Evolutionary conservation across 192 early-diverging fungal genomes (phyloP).

Genomic region (Podila epigama): DNA sequence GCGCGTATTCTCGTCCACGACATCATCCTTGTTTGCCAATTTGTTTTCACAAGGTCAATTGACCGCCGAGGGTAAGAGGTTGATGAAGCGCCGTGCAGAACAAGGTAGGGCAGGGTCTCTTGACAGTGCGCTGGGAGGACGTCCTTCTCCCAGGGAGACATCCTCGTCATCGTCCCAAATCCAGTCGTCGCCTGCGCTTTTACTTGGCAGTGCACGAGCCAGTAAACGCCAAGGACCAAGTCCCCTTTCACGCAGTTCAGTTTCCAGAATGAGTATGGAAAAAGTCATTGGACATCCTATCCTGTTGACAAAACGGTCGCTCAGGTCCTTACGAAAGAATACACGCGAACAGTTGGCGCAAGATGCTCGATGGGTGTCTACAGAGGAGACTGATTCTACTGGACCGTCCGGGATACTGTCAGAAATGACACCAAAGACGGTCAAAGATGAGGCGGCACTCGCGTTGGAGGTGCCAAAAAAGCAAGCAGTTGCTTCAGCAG

Average conservation of each 20-base stretch:
- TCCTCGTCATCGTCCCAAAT: background rate
- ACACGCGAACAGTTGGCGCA: background rate
- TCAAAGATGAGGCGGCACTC: no score
- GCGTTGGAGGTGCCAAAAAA: no score
- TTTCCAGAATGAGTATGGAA: background rate
- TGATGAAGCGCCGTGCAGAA: background rate
- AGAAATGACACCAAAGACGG: no score
- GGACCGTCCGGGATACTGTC: no score
- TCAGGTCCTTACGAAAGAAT: background rate
- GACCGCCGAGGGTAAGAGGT: background rate
- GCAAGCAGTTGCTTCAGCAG: no score
- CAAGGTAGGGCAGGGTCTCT: background rate
- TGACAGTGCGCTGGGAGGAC: background rate
- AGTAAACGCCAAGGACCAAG: background rate
- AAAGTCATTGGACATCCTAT: background rate
- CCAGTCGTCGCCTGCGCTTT: no score
- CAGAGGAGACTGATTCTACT: background rate
- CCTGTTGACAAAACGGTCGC: background rate
- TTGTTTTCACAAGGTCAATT: background rate
- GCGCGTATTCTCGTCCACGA: slow-evolving; percentile 31
- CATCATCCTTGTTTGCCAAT: slow-evolving; percentile 21
- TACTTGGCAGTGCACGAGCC: no score
- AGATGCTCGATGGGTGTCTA: background rate
- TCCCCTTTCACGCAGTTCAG: background rate
- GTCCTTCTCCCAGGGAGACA: background rate